Conservation (phyloP, 331 rosid species). For the Ulmus americana region DNA sequence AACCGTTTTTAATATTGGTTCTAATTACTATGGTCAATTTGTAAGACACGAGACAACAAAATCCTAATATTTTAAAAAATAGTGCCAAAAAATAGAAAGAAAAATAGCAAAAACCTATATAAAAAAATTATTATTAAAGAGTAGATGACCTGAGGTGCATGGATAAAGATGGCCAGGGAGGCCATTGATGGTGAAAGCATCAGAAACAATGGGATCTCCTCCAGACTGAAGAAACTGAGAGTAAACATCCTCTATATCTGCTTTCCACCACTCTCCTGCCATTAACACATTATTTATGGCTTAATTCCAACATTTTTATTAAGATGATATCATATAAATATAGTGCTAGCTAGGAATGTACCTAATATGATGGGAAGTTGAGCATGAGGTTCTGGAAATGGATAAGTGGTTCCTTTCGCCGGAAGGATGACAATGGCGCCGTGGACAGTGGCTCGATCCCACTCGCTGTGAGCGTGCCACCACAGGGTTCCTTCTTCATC, state of each 20-base stretch:
- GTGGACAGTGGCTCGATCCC: constrained; percentile 41
- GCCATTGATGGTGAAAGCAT: constrained; percentile 48
- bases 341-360: neutral
- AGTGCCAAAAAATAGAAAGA: too few species aligned
- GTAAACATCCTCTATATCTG: constrained; percentile 30
- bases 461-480: constrained; percentile 51
- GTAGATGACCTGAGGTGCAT: constrained; percentile 32
- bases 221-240: constrained; percentile 19
- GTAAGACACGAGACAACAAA: too few species aligned
- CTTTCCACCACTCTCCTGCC: constrained; percentile 60
- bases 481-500: constrained; percentile 41
- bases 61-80: too few species aligned
- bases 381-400: constrained; percentile 37
- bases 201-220: constrained; percentile 32
- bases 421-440: constrained; percentile 45
- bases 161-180: constrained; percentile 52
- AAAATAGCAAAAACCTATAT: neutral
- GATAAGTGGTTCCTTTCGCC: constrained; percentile 25
- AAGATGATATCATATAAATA: too few species aligned
- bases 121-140: neutral
- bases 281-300: neutral
- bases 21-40: too few species aligned
- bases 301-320: too few species aligned
- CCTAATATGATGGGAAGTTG: constrained; percentile 44
- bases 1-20: too few species aligned